phyloP scores from a whole-genome alignment of 148 eudicot species.

The Spergularia bocconei region DNA sequence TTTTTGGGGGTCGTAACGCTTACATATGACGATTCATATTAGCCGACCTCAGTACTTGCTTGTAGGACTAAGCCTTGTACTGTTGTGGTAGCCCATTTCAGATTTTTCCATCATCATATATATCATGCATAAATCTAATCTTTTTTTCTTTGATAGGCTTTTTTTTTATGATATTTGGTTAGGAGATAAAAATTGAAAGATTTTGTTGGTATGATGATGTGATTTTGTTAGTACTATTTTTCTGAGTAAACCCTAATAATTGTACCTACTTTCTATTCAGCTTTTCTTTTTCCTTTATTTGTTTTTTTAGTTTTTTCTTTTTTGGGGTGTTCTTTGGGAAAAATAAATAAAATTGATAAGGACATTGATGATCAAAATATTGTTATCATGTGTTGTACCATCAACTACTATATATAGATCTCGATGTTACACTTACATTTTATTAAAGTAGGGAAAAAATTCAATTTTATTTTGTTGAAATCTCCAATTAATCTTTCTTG shows the following conservation, averaged over 20 bases:
- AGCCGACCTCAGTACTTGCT: no score
- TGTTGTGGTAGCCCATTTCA: no score
- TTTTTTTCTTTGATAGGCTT: background rate
- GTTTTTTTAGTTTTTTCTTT: background rate
- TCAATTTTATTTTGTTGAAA: background rate
- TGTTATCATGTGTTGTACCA: conserved; percentile 14
- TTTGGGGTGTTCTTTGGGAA: background rate
- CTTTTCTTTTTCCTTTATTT: conserved; percentile 4
- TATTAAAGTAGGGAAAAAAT: background rate
- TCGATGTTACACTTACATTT: conserved; percentile 5
- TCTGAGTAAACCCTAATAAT: conserved; percentile 33
- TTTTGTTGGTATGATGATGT: conserved; percentile 8
- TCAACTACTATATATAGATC: conserved; percentile 19
- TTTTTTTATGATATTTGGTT: background rate
- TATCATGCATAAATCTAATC: no score
- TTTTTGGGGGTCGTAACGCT: no score
- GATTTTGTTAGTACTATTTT: conserved; percentile 22
- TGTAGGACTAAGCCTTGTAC: no score
- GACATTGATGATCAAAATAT: background rate
- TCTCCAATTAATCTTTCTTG: background rate
- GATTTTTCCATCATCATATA: no score
- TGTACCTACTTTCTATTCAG: conserved; percentile 19
- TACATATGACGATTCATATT: no score
- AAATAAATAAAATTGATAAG: background rate
- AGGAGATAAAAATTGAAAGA: background rate